Conservation (phyloP, 2,329 filamentous ascomycete species). For the Diaporthe australafricana region DNA sequence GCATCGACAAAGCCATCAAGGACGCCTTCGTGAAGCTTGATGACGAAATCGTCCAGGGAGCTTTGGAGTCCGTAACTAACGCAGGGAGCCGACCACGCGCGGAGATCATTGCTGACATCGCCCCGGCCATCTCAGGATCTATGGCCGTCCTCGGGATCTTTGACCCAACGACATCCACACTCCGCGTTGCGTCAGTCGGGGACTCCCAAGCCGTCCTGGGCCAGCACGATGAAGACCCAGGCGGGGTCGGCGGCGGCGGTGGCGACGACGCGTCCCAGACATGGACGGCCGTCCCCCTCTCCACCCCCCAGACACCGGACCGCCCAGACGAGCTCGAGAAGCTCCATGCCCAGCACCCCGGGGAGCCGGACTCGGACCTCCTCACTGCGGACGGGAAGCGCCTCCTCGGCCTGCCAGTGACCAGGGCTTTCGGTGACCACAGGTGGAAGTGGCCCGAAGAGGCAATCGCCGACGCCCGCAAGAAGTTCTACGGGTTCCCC, state of each 20-base stretch:
- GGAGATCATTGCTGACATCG: constrained; percentile 48
- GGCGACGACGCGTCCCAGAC: constrained; percentile 45
- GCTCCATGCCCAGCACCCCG: constrained; percentile 69
- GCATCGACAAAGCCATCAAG: constrained; percentile 67
- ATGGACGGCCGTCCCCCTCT: constrained; percentile 67
- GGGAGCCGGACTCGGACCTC: constrained; percentile 66
- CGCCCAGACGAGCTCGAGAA: constrained; percentile 69
- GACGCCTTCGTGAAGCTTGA: constrained; percentile 68
- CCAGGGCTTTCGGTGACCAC: constrained; percentile 76
- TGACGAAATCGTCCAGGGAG: constrained; percentile 60
- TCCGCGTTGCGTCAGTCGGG: constrained; percentile 74
- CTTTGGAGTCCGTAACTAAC: constrained; percentile 47
- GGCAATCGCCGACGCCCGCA: constrained; percentile 43
- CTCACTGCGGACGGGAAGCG: constrained; percentile 59
- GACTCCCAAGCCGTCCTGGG: constrained; percentile 77
- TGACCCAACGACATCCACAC: constrained; percentile 61
- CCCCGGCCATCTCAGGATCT: constrained; percentile 61
- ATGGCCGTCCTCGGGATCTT: constrained; percentile 74
- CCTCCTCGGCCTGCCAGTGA: constrained; percentile 70
- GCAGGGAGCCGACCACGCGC: constrained; percentile 37
- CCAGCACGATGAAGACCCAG: constrained; percentile 47
- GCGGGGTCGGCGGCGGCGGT: too few species aligned
- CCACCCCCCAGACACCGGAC: constrained; percentile 74
- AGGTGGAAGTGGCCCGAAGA: constrained; percentile 74
- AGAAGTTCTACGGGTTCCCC: constrained; percentile 62